Base-by-base conservation (phyloP, 2,329 filamentous ascomycete genomes). In the Emergomyces orientalis region DNA sequence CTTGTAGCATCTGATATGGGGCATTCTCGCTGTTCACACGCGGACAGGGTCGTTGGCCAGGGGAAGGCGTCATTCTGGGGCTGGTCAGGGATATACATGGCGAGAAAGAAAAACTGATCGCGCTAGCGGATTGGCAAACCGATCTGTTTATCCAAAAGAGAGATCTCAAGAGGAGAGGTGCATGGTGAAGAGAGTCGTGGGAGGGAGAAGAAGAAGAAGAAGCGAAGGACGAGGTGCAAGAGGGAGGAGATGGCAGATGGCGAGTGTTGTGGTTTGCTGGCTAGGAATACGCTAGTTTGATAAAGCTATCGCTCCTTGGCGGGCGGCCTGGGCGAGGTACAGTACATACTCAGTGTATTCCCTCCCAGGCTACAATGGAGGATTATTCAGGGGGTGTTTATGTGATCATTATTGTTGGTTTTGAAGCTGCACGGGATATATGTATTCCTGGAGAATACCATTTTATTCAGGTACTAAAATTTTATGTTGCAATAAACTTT, bases 1-100 rank as follows among this genome's bases (percentile, higher is more conserved):
- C 59, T 63, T 4, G 63, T 41, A 22, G 66, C 41, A 59, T 65
- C 57, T 30, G 63, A n/a, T 32, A 63, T 45, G 22, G 30, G 52
- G 34, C 43, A 51, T 39, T 14, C 43, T 58, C 55, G 43, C n/a
- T 63, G 61, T 22, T 63, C 61, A 57, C 32, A 49, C 17, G 37
- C n/a, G 30, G 59, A 56, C 34, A 17, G 25, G 17, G 13, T 17
- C 41, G 27, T 59, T 47, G 56, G 14, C 39, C 39, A 60, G 51
- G 47, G 11, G n/a, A 56, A 32, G 60, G 25, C 4, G 39, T 1
- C 22, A 45, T 56, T 39, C 11, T 22, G 39, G 1, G 47, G 39
- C 2, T 32, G 30, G 60, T 61, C 45, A 6, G 59, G 45, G n/a
- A 60, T 51, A 60, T 60, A 52, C 59, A 60, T 60, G 13, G 32